Evolutionary conservation across 129 eudicot species (phyloP).

Genomic region (Saussurea involucrata): DNA sequence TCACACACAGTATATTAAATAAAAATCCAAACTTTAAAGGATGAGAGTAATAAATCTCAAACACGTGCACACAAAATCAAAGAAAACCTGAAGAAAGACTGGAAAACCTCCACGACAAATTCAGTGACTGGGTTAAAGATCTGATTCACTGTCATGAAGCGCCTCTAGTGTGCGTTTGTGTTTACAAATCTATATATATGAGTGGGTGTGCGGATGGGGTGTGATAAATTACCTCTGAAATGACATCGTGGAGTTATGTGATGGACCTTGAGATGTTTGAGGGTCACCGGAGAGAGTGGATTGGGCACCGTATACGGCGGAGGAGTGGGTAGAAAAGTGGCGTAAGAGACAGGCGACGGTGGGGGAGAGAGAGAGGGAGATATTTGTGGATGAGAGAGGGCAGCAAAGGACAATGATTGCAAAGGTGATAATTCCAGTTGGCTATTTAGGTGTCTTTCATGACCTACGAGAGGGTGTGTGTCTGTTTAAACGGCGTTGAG

Average conservation of each 20-base stretch:
- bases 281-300: constrained; percentile 31
- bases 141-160: constrained; percentile 16
- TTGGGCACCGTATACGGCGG: constrained; percentile 34
- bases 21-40: neutral
- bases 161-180: neutral
- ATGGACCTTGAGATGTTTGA: neutral
- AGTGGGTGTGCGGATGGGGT: neutral
- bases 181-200: neutral
- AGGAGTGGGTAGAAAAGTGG: constrained; percentile 30
- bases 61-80: constrained; percentile 27
- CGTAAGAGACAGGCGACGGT: constrained; percentile 43
- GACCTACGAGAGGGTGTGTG: constrained; percentile 23
- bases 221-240: constrained; percentile 14
- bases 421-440: constrained; percentile 35
- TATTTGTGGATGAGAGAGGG: constrained; percentile 33
- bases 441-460: constrained; percentile 29
- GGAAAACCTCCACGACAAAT: constrained; percentile 21
- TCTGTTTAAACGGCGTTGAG: constrained; percentile 7
- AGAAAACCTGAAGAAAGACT: constrained; percentile 10
- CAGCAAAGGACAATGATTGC: constrained; percentile 34
- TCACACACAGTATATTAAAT: constrained; percentile 15
- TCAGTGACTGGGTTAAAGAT: constrained; percentile 25
- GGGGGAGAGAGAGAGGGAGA: constrained; percentile 19
- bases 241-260: constrained; percentile 10
- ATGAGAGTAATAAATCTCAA: neutral